phyloP scores from a whole-genome alignment of 2,329 filamentous ascomycete genomes.

The Ophiostoma himal-ulmi region DNA sequence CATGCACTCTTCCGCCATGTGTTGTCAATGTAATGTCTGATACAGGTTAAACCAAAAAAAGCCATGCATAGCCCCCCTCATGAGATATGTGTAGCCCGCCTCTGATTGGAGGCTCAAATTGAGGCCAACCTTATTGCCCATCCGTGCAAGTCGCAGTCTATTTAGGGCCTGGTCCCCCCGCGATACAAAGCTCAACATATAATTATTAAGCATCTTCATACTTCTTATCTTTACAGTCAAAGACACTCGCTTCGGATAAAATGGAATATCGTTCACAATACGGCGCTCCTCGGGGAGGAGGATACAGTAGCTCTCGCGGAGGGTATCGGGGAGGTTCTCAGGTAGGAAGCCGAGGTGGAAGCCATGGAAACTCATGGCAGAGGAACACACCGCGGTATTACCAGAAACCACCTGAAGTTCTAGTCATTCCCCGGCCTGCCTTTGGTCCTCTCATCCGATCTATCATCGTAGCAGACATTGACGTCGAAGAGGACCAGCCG shows the following conservation, averaged over 20 bases:
- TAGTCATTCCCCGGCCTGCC: constrained; percentile 23
- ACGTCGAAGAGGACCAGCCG: constrained; percentile 21
- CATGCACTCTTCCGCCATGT: background rate
- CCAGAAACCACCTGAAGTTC: background rate
- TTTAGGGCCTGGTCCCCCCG: background rate
- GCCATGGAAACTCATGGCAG: background rate
- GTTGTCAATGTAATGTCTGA: background rate
- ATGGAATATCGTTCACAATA: background rate
- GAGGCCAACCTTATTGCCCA: background rate
- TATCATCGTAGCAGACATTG: constrained; percentile 23
- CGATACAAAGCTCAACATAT: background rate
- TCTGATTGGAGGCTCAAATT: background rate
- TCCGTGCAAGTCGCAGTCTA: background rate
- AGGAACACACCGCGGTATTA: background rate
- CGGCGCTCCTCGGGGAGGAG: background rate
- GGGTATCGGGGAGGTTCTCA: background rate
- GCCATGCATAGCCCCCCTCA: constrained; percentile 1
- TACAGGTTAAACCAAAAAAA: background rate
- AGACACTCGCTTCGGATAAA: background rate
- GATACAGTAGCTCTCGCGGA: background rate
- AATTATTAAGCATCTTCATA: background rate
- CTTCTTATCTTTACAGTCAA: background rate
- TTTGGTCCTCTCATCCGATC: constrained; percentile 27
- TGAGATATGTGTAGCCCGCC: background rate
- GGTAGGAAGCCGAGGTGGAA: background rate